Evolutionary conservation across 164 flowering plant species (phyloP).

Genomic region (Aristolochia contorta): DNA sequence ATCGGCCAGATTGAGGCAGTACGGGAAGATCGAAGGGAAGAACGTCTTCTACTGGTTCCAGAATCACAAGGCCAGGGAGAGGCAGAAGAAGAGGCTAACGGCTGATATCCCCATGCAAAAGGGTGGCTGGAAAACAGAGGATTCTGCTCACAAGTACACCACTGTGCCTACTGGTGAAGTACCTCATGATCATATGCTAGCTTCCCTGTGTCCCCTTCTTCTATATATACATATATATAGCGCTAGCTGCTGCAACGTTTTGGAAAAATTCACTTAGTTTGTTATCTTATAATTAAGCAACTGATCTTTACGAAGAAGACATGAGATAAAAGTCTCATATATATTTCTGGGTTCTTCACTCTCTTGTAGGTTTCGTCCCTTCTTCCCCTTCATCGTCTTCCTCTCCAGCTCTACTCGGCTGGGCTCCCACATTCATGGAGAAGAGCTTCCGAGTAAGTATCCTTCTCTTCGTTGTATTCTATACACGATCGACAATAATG

Average conservation of each 20-base stretch:
- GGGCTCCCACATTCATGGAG: constrained; percentile 57
- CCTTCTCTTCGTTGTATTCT: too few species aligned
- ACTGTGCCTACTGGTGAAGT: constrained; percentile 11
- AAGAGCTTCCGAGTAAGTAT: constrained; percentile 57
- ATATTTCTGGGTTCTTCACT: neutral
- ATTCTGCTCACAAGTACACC: constrained; percentile 18
- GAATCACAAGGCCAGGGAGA: constrained; percentile 92
- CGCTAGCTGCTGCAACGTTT: too few species aligned
- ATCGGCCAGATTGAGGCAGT: constrained; percentile 67
- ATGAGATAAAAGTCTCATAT: too few species aligned
- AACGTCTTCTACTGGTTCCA: constrained; percentile 99
- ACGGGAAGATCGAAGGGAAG: constrained; percentile 96
- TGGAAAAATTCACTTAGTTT: too few species aligned
- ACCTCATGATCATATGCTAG: too few species aligned
- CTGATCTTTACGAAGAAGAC: too few species aligned
- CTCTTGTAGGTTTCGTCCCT: constrained; percentile 22
- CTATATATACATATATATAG: too few species aligned
- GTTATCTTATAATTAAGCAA: too few species aligned
- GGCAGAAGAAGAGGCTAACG: constrained; percentile 81
- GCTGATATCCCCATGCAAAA: constrained; percentile 26
- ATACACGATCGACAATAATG: too few species aligned
- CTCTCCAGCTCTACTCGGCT: constrained; percentile 24
- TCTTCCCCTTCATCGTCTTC: constrained; percentile 27
- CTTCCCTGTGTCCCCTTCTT: too few species aligned
- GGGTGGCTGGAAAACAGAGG: constrained; percentile 16